phyloP scores from a whole-genome alignment of 345 rosid species.

The Cardamine occulta region DNA sequence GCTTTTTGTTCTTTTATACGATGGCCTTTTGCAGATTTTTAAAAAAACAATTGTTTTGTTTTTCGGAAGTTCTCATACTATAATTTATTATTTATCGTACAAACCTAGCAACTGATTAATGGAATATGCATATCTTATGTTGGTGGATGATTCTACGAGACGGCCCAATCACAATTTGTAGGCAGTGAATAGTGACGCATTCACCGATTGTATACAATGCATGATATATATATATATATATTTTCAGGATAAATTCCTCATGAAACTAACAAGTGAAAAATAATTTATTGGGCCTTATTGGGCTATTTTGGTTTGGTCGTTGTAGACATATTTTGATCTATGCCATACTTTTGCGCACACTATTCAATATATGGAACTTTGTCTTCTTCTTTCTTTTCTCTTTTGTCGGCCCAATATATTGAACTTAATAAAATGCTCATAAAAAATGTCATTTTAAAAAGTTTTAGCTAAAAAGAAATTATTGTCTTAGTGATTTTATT shows the following conservation, averaged over 20 bases:
- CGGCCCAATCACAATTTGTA: neutral
- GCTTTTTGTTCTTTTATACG: slow-evolving; percentile 15
- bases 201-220: neutral
- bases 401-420: neutral
- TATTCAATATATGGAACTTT: neutral
- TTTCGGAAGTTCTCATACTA: neutral
- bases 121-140: neutral
- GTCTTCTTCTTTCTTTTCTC: neutral
- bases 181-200: neutral
- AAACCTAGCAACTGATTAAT: neutral
- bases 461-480: neutral
- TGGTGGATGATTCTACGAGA: neutral
- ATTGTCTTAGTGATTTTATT: neutral
- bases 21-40: neutral
- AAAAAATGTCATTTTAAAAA: too few species aligned
- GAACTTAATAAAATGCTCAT: neutral
- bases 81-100: neutral
- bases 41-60: neutral
- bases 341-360: neutral
- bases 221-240: too few species aligned
- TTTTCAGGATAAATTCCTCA: neutral
- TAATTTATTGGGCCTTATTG: neutral
- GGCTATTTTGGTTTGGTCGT: neutral
- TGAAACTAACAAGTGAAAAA: neutral
- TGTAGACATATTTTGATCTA: neutral